These are phyloP conservation scores for Aspergillus floridensis DNA, from an alignment of 2,329 filamentous ascomycete species.

Conservation along the genomic window DNA sequence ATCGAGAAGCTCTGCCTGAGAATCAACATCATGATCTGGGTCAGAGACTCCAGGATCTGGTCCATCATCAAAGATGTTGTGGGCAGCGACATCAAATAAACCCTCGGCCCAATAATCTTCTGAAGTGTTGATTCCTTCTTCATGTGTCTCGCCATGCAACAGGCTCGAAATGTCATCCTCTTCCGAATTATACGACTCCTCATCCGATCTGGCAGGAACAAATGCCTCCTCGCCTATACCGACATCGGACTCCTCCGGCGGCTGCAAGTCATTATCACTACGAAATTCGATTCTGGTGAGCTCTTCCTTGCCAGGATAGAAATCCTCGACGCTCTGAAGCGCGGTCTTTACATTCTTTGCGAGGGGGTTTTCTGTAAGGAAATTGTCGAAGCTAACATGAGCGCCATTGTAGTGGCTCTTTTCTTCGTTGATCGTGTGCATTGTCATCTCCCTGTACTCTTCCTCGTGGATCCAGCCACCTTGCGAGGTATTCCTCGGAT, in stretches of 20 bases:
- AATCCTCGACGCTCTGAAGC: conserved; percentile 79
- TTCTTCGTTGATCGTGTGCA: conserved; percentile 64
- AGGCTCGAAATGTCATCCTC: conserved; percentile 38
- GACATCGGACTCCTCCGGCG: conserved; percentile 33
- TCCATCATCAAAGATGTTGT: conserved; percentile 4
- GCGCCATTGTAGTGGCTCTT: conserved; percentile 46
- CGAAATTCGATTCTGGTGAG: conserved; percentile 21
- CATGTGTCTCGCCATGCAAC: conserved; percentile 18
- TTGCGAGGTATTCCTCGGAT: conserved; percentile 67
- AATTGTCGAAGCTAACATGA: conserved; percentile 61
- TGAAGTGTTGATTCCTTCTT: conserved; percentile 8
- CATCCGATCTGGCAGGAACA: conserved; percentile 45
- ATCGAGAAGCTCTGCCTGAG: background rate
- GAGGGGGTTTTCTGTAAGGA: conserved; percentile 55
- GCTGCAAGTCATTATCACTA: conserved; percentile 11
- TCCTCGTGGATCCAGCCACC: conserved; percentile 92
- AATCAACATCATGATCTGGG: background rate
- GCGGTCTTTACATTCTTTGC: conserved; percentile 68
- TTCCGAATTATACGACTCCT: conserved; percentile 42
- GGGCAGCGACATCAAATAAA: conserved; percentile 22
- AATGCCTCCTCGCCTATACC: conserved; percentile 66
- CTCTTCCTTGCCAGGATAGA: conserved; percentile 68
- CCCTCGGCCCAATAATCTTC: conserved; percentile 23
- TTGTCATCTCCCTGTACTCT: conserved; percentile 68
- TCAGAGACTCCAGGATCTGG: too few species aligned